Evolutionary conservation across 805 yeast species (phyloP), one percentile per base, ranked within the genome.

Genomic region (Limtongia smithiae): DNA sequence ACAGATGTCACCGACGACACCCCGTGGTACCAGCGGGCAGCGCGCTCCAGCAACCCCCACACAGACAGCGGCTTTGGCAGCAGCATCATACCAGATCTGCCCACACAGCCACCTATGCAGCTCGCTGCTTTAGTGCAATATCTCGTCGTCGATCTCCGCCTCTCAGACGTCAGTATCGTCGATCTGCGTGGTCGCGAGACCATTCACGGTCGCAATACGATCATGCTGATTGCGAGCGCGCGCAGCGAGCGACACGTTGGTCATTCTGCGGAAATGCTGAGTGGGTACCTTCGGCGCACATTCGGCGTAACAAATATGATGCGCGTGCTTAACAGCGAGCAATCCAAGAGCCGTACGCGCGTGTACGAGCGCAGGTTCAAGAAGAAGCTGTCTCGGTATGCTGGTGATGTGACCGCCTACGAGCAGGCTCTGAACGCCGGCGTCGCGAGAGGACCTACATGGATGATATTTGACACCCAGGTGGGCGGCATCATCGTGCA

Each of bases 391-490:
- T 81, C 82, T 33, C 70, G 79, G 46, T 78, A 78, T 60, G 69
- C 73, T n/a, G 72, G 72, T 14, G 75, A 76, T 14, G 71, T 75
- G 44, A 74, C 81, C 0, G 72, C 74, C 1, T 78, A 78, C 57
- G 76, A 76, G 50, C 80, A 76, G 47, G 81, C 77, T 59, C 84
- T 85, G 14, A 55, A 68, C 3, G 63, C 60, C 18, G 31, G 68
- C 70, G 11, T 58, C 71, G 44, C 17, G 4, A n/a, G n/a, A n/a
- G n/a, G n/a, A n/a, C 88, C 87, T 59, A 77, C 85, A 22, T 90
- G 97, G 97, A 80, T 86, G 20, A 79, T 86, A 77, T 71, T 89
- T 41, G 88, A 87, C 59, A 76, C 87, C 41, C 71, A 74, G 24
- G 67, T 77, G 2, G 83, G 82, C 52, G 79, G 79, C 33, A 76